A percentile compares a stretch with the other conserved stretches of the same genome.
Conservation (phyloP, 1,139 yeast species). For the Nadsonia starkeyi-henricii region DNA sequence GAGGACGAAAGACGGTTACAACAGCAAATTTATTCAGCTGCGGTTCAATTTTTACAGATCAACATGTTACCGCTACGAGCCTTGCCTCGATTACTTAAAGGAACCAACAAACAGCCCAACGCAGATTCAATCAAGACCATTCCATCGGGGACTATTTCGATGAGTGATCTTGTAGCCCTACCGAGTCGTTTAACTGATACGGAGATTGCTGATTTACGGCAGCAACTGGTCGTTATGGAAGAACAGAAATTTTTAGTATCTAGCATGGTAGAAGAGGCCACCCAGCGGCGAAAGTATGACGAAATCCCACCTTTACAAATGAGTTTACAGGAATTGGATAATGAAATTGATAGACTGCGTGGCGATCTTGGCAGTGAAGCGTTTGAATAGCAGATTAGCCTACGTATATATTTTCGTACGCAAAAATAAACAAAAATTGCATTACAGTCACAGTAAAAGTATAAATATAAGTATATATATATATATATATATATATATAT, state of each 20-base stretch:
- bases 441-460: no score
- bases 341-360: constrained; percentile 39
- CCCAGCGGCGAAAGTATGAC: constrained; percentile 59
- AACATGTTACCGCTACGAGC: constrained; percentile 42
- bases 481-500: no score
- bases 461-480: no score
- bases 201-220: constrained; percentile 48
- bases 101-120: constrained; percentile 13
- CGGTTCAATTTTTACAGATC: constrained; percentile 37
- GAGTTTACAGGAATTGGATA: constrained; percentile 44
- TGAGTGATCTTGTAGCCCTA: constrained; percentile 8
- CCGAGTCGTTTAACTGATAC: constrained; percentile 9
- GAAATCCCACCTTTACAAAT: constrained; percentile 50
- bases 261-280: constrained; percentile 46
- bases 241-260: constrained; percentile 69
- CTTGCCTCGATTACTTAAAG: constrained; percentile 28
- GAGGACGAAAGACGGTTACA: constrained; percentile 31
- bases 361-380: constrained; percentile 51
- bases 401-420: no score
- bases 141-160: constrained; percentile 10
- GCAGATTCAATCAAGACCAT: constrained; percentile 1
- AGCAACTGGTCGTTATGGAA: constrained; percentile 70
- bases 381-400: constrained; percentile 19
- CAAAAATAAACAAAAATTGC: no score
- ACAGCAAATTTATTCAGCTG: constrained; percentile 31